A percentile compares a stretch with the other conserved stretches of the same genome.
Conservation (phyloP, 768 basidiomycete species). For the Guyanaporus albipodus region DNA sequence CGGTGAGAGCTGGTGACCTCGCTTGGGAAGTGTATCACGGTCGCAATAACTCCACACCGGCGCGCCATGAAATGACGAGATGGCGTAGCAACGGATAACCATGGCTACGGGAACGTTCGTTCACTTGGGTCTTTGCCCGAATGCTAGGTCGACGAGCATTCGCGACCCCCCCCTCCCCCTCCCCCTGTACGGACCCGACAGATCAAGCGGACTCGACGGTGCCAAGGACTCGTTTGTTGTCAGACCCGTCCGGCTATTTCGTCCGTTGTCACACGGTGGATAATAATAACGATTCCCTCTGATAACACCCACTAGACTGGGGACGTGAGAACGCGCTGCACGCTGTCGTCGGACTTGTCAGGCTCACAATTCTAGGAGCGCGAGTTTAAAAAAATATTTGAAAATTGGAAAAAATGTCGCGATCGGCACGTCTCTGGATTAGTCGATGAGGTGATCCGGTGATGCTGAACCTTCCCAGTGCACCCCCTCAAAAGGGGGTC, state of each 20-base stretch:
- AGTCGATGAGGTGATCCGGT: conserved; percentile 33
- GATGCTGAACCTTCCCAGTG: conserved; percentile 6
- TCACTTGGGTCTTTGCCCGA: not conserved
- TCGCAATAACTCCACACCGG: not conserved
- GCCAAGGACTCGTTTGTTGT: not conserved
- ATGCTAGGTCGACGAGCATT: no score
- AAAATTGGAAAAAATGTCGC: conserved; percentile 25
- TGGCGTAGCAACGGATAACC: conserved; percentile 16
- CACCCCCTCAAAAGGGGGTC: conserved; percentile 12
- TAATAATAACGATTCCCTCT: conserved; percentile 14
- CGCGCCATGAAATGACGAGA: not conserved
- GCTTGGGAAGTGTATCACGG: not conserved
- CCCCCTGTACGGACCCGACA: no score
- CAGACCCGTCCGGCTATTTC: no score
- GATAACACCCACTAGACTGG: no score
- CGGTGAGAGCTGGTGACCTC: not conserved
- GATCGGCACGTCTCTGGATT: conserved; percentile 32
- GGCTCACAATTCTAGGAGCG: no score
- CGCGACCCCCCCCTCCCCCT: no score
- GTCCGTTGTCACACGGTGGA: conserved; percentile 12
- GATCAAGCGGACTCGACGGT: no score
- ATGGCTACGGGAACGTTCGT: conserved; percentile 10
- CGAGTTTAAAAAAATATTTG: conserved; percentile 12
- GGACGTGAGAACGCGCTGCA: conserved; percentile 2
- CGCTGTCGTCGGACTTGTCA: no score